A percentile compares a stretch with the other conserved stretches of the same genome.
phyloP scores from a whole-genome alignment of 192 early-diverging fungal genomes.

The Linnemannia exigua region DNA sequence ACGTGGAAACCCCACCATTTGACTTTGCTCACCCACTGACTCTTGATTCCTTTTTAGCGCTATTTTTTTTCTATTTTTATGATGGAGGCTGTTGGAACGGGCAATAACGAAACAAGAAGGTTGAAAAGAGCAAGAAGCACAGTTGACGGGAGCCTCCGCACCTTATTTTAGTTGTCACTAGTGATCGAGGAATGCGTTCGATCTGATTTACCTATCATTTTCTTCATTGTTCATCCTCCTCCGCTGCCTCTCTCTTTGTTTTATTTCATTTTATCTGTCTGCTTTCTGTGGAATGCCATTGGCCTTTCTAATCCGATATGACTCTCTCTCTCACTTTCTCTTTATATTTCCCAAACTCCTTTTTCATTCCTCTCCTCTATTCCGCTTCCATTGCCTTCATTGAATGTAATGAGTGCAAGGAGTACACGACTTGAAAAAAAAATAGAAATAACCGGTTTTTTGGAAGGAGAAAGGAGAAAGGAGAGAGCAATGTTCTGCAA shows the following conservation, averaged over 20 bases:
- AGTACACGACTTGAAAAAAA: neutral
- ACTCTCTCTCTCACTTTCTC: neutral
- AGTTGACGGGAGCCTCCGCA: neutral
- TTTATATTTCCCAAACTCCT: neutral
- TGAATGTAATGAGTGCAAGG: too few relatives aligned
- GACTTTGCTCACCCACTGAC: too few relatives aligned
- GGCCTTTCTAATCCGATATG: neutral
- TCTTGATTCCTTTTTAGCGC: neutral
- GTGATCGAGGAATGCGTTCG: neutral
- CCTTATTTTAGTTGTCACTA: neutral
- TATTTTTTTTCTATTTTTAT: neutral
- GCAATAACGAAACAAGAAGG: too few relatives aligned
- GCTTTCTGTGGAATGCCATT: neutral
- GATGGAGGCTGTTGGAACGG: neutral
- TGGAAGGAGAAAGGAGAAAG: too few relatives aligned
- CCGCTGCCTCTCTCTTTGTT: neutral
- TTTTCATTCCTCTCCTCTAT: neutral
- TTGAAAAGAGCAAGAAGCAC: too few relatives aligned
- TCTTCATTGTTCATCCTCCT: neutral
- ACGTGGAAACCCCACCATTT: slow-evolving; percentile 2
- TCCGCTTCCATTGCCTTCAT: neutral
- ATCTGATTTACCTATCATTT: neutral
- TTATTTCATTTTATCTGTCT: neutral
- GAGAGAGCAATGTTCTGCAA: too few relatives aligned
- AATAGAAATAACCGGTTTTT: too few relatives aligned